Evolutionary conservation across 352 stramenopile species (phyloP), one percentile per base, ranked within the genome.

Genomic region (Aphanomyces cochlioides): DNA sequence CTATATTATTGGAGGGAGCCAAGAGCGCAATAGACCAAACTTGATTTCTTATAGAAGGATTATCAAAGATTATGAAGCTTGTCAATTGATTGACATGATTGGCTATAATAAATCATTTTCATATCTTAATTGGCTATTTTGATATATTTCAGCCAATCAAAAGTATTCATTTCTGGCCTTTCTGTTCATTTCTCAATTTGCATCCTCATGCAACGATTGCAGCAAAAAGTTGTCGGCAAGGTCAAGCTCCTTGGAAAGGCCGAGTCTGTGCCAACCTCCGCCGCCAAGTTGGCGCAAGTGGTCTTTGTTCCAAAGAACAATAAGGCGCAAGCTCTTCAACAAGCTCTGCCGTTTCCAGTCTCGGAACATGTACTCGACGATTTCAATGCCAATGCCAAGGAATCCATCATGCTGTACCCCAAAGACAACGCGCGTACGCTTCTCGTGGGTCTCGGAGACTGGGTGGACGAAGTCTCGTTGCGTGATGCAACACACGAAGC

Each of bases 381-480:
- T 65, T 95, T 95, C 73, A 69, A 76, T 37, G 87, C 81, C 63
- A 82, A 83, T 53, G 72, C 79, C 19, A 81, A 86, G 72, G 82
- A 95, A 66, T 88, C 80, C 38, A 40, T 90, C 63, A 87, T 88
- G 60, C 69, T 93, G 47, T 93, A 95, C 61, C 83, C 87, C 45
- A 87, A 61, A 41, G 75, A 70, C 7, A 66, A 76, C 67, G 77
- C 88, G 47, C 87, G 85, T 54, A 77, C 88, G 66, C 75, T 95
- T 65, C 82, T 95, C 3, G 80, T 95, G 38, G 87, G 87, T 8
- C 81, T 95, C 28, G 87, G 87, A 57, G 77, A 83, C 5, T 89
- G 90, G 58, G 74, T 95, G 47, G 80, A 82, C 54, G 83, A 87
- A 64, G 74, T 79, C 15, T 74, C 82, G 60, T 75, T 95, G 65